Conservation (phyloP, 495 filamentous ascomycete genomes). For the Platismatia glauca region DNA sequence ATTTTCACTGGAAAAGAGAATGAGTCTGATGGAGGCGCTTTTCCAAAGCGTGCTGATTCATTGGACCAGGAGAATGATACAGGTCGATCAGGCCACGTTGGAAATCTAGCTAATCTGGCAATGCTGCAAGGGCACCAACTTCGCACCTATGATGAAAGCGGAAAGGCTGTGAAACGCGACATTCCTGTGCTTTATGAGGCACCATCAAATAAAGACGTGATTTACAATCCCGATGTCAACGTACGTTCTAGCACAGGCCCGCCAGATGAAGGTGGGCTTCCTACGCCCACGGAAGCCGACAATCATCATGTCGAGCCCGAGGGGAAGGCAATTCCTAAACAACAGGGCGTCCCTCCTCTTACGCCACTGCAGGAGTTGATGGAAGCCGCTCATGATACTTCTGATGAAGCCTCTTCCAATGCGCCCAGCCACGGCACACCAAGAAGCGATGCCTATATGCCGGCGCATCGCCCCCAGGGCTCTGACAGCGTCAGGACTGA, state of each 20-base stretch:
- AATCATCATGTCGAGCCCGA: neutral
- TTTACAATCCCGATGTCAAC: conserved; percentile 12
- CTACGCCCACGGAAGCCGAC: neutral
- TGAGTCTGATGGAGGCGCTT: conserved; percentile 3
- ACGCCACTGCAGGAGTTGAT: conserved; percentile 31
- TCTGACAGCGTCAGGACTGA: neutral
- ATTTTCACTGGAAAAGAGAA: neutral
- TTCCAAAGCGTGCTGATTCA: conserved; percentile 7
- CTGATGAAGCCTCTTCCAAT: conserved; percentile 28
- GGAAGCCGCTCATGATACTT: conserved; percentile 29
- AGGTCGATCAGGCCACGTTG: conserved; percentile 8
- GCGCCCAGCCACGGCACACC: conserved; percentile 12
- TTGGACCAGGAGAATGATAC: conserved; percentile 4
- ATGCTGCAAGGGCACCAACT: conserved; percentile 26
- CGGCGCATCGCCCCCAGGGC: conserved; percentile 5
- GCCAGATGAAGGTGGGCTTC: conserved; percentile 6
- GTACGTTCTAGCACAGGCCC: conserved; percentile 8
- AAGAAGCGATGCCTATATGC: neutral
- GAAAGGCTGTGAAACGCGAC: conserved; percentile 17
- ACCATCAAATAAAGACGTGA: conserved; percentile 14
- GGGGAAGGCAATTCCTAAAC: neutral
- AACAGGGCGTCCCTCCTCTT: conserved; percentile 26
- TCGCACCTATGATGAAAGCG: conserved; percentile 18
- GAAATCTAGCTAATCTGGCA: conserved; percentile 28
- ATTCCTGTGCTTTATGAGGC: conserved; percentile 17